Percentiles rank a stretch among this genome's conserved stretches.
Evolutionary conservation across 208 protist species (phyloP).

Genomic region (Naegleria lovaniensis): DNA sequence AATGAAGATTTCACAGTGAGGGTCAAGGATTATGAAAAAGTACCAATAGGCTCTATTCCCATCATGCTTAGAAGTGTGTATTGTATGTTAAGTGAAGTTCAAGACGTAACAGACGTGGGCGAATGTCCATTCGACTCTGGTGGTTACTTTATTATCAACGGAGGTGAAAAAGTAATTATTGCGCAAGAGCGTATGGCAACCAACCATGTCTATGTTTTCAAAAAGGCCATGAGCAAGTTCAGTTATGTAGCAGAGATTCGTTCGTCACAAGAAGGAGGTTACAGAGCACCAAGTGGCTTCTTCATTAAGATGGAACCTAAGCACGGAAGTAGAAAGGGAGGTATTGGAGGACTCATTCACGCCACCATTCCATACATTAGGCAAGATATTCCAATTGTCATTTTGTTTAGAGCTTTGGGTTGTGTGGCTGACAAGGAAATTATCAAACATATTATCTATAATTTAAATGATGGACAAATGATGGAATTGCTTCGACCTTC

Average conservation of each 20-base stretch:
- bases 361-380: constrained; percentile 72
- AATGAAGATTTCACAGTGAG: constrained; percentile 29
- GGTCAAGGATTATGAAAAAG: constrained; percentile 37
- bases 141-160: constrained; percentile 97
- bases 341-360: constrained; percentile 47
- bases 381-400: constrained; percentile 79
- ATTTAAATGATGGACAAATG: constrained; percentile 70
- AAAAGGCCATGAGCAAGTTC: constrained; percentile 77
- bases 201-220: constrained; percentile 92
- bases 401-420: constrained; percentile 92
- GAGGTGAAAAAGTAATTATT: constrained; percentile 90
- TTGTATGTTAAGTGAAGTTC: constrained; percentile 65
- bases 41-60: constrained; percentile 72
- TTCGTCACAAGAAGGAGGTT: constrained; percentile 72
- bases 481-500: constrained; percentile 87
- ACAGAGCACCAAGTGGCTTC: constrained; percentile 72
- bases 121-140: constrained; percentile 90
- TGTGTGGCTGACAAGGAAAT: constrained; percentile 92
- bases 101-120: constrained; percentile 60
- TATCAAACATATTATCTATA: constrained; percentile 83
- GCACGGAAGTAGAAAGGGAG: no score
- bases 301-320: constrained; percentile 52
- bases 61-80: constrained; percentile 88
- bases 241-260: constrained; percentile 88
- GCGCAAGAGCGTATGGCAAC: constrained; percentile 77